phyloP scores from a whole-genome alignment of 2,329 filamentous ascomycete species.

The Alternaria sp. region DNA sequence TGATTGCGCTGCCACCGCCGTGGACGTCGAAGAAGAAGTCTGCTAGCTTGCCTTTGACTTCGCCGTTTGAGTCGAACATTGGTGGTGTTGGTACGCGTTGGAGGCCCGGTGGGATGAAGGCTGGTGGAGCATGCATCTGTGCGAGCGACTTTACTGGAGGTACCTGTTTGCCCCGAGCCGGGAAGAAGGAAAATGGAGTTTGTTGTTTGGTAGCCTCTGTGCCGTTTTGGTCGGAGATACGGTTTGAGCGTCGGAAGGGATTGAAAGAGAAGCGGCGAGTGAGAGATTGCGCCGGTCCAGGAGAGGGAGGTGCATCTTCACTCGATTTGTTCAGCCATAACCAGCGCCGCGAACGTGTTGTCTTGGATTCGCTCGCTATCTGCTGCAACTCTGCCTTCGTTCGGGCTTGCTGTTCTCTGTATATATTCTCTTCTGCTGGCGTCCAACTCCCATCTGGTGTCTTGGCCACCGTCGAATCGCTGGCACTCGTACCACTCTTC shows the following conservation, averaged over 20 bases:
- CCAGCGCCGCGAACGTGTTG: slow-evolving; percentile 25
- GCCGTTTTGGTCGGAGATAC: slow-evolving; percentile 12
- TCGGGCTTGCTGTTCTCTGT: slow-evolving; percentile 12
- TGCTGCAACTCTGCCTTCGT: slow-evolving; percentile 23
- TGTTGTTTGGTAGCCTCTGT: slow-evolving; percentile 14
- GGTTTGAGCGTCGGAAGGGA: slow-evolving; percentile 27
- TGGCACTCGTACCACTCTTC: slow-evolving; percentile 10
- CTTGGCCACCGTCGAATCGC: slow-evolving; percentile 15
- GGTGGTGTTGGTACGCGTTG: slow-evolving; percentile 38
- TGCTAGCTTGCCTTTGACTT: slow-evolving; percentile 39
- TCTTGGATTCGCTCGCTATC: slow-evolving; percentile 18
- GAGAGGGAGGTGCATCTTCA: slow-evolving; percentile 11
- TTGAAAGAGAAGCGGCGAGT: slow-evolving; percentile 19
- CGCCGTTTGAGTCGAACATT: slow-evolving; percentile 25
- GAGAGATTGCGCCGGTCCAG: neutral
- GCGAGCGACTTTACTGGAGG: slow-evolving; percentile 6
- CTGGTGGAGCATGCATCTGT: slow-evolving; percentile 28
- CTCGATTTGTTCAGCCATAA: slow-evolving; percentile 26
- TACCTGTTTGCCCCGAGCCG: neutral
- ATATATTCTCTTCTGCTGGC: slow-evolving; percentile 2
- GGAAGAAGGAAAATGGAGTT: neutral
- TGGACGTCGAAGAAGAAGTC: slow-evolving; percentile 44
- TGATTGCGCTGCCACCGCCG: slow-evolving; percentile 4
- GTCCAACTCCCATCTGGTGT: slow-evolving; percentile 15
- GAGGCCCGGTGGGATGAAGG: slow-evolving; percentile 37